A percentile compares a stretch with the other conserved stretches of the same genome.
Conservation (phyloP, 2,329 filamentous ascomycete species). For the Fusarium sp. region DNA sequence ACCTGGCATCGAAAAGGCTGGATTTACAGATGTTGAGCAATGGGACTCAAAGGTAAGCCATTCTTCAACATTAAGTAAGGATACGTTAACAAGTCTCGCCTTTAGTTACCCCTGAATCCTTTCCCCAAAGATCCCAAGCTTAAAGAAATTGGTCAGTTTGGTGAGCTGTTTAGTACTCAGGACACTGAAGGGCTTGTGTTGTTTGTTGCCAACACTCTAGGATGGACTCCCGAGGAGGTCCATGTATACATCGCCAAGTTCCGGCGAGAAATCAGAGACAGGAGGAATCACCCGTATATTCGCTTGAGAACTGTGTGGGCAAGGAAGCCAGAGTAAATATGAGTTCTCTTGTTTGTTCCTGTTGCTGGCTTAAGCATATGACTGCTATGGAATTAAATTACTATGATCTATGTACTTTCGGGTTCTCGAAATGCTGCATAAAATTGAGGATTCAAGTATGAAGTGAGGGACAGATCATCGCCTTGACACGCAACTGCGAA, state of each 20-base stretch:
- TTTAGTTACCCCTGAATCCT: slow-evolving; percentile 19
- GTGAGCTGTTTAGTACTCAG: slow-evolving; percentile 29
- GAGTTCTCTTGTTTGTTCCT: not conserved
- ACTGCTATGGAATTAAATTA: not conserved
- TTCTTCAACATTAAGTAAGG: fast-evolving
- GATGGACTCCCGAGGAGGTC: slow-evolving; percentile 20
- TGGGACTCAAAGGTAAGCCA: slow-evolving; percentile 24
- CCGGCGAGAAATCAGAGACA: slow-evolving; percentile 17
- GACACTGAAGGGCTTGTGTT: slow-evolving; percentile 31
- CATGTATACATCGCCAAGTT: slow-evolving; percentile 28
- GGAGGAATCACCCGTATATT: slow-evolving; percentile 24
- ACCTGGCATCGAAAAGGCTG: slow-evolving; percentile 12
- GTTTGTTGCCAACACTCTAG: slow-evolving; percentile 29
- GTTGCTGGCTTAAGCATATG: no score
- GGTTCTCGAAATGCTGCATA: not conserved
- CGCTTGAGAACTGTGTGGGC: slow-evolving; percentile 12
- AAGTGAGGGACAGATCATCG: not conserved
- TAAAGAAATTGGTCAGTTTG: slow-evolving; percentile 32
- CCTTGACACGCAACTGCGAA: not conserved
- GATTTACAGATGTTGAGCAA: slow-evolving; percentile 27
- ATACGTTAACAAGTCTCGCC: not conserved
- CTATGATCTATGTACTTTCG: not conserved
- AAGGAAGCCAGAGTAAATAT: not conserved
- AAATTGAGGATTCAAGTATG: not conserved
- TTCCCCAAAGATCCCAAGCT: slow-evolving; percentile 29